Evolutionary conservation across 1,139 yeast species (phyloP).

Genomic region (Geotrichum candidum): DNA sequence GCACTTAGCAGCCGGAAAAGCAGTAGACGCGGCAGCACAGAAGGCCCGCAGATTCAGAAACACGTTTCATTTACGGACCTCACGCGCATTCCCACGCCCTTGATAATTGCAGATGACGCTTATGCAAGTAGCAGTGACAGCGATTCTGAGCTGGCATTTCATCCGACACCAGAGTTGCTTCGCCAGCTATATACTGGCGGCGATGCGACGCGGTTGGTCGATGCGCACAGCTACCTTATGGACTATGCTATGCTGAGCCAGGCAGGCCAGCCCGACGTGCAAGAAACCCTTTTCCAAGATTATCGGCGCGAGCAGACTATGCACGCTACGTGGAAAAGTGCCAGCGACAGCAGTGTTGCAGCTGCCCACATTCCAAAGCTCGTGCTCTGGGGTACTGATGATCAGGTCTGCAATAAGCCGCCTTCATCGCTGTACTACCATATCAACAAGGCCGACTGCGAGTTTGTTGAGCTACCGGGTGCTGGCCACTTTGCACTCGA

Average conservation of each 20-base stretch:
- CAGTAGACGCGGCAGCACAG: neutral
- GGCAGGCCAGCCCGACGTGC: slow-evolving; percentile 33
- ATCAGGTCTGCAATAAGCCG: slow-evolving; percentile 19
- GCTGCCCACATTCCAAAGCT: slow-evolving; percentile 38
- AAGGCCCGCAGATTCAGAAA: neutral
- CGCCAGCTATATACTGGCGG: neutral
- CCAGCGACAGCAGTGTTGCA: slow-evolving; percentile 23
- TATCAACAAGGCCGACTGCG: slow-evolving; percentile 30
- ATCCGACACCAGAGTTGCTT: neutral
- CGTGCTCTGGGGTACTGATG: slow-evolving; percentile 42
- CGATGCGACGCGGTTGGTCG: neutral
- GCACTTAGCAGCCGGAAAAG: neutral
- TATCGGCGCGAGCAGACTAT: slow-evolving; percentile 25
- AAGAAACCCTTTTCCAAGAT: slow-evolving; percentile 36
- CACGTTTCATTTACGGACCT: neutral
- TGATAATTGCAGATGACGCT: neutral
- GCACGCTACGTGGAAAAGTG: slow-evolving; percentile 11
- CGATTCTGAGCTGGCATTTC: neutral
- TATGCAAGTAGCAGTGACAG: neutral
- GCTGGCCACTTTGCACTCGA: slow-evolving; percentile 42
- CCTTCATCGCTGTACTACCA: neutral
- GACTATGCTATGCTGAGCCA: slow-evolving; percentile 32
- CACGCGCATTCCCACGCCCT: neutral
- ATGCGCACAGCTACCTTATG: neutral
- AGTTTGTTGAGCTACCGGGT: slow-evolving; percentile 28